These are phyloP conservation scores for Houttuynia cordata DNA, from an alignment of 164 flowering plant genomes.

Conservation along the genomic window DNA sequence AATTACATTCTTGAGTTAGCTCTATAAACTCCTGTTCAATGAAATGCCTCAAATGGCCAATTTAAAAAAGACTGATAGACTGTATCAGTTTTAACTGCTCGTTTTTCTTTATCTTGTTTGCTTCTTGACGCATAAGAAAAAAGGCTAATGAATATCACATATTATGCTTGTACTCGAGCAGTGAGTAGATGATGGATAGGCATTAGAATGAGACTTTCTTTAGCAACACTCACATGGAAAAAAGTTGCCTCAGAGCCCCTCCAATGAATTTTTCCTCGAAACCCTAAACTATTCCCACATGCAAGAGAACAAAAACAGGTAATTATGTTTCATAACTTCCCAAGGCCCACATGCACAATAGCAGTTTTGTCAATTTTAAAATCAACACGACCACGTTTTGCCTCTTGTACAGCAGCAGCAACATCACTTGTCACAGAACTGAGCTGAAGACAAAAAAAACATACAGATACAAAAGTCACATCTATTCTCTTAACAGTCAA, in stretches of 20 bases:
- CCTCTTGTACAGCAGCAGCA: slow-evolving; percentile 56
- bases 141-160: no score
- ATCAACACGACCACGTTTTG: slow-evolving; percentile 51
- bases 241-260: not conserved
- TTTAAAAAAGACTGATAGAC: no score
- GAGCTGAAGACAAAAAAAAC: slow-evolving; percentile 15
- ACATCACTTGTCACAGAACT: slow-evolving; percentile 77
- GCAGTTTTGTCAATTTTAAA: slow-evolving; percentile 83
- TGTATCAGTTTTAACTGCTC: no score
- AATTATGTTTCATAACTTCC: slow-evolving; percentile 47
- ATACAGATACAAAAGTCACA: not conserved
- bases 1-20: no score
- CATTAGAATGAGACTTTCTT: no score
- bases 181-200: no score
- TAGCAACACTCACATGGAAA: no score
- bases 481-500: not conserved
- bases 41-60: no score
- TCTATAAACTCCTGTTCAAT: no score
- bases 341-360: slow-evolving; percentile 84
- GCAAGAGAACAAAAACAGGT: not conserved
- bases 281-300: not conserved
- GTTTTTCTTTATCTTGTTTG: no score
- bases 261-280: not conserved
- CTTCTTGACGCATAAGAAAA: no score
- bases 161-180: no score